Conservation (phyloP, 2,329 filamentous ascomycete species). For the Cladosporium velox region DNA sequence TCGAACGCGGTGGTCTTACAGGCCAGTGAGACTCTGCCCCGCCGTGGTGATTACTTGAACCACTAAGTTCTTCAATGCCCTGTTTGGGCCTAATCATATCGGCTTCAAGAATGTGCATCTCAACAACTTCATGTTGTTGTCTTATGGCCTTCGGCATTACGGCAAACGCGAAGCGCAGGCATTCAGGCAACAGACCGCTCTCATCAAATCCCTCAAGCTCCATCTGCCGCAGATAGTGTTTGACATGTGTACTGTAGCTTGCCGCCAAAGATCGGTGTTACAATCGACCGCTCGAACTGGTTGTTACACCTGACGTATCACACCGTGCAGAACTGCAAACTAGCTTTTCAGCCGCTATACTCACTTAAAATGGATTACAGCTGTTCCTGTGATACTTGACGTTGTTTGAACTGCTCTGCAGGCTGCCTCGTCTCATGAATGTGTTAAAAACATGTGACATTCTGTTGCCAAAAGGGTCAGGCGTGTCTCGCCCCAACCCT, state of each 20-base stretch:
- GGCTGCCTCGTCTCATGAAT: not conserved
- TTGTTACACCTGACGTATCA: not conserved
- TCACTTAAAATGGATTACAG: not conserved
- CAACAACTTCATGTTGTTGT: not conserved
- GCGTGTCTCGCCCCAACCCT: not conserved
- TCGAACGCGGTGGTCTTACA: not conserved
- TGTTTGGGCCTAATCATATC: not conserved
- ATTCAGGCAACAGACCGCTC: not conserved
- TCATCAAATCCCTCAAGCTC: not conserved
- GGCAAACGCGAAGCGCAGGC: not conserved
- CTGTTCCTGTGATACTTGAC: not conserved
- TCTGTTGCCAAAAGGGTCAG: not conserved
- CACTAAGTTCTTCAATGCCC: not conserved
- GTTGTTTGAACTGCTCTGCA: not conserved
- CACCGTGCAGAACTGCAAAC: not conserved
- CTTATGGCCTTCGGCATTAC: not conserved
- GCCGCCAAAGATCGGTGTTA: not conserved
- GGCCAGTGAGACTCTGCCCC: not conserved
- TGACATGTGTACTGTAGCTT: not conserved
- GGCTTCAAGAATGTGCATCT: not conserved
- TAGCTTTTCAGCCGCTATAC: not conserved
- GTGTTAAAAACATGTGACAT: not conserved
- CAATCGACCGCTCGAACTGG: not conserved
- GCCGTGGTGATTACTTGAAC: not conserved
- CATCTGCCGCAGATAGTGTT: not conserved